Base-by-base conservation (phyloP, 1,284 basidiomycete species). In the Ustilago tritici region DNA sequence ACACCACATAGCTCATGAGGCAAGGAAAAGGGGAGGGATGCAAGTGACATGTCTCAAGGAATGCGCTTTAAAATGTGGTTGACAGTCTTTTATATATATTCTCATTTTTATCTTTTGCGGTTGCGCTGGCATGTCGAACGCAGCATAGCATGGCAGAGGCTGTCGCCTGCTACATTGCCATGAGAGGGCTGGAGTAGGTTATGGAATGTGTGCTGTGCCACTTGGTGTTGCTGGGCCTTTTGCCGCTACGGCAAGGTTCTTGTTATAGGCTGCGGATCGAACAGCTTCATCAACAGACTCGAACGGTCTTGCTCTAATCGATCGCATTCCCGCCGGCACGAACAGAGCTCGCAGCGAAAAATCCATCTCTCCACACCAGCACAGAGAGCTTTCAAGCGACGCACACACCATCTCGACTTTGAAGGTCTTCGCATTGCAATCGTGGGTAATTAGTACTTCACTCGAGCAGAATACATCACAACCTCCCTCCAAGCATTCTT, bases 401-500 rank as follows among this genome's bases (percentile, higher is more conserved):
- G 43, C 43, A 19, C 11, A 19, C 7, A 19, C 9, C 43, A 9
- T 19, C 7, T 38, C 40, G 15, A 3, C 38, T 35, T 5, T 36
- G 3, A 28, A 9, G 9, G 47, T 31, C n/a, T 23, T 28, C 5
- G n/a, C 19, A 31, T 28, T 31, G 47, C 47, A 49, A 19, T 23
- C 4, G 28, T 11, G 17, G 14, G 9, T 10, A 10, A n/a, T 50
- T 57, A 76, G 41, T 76, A 77, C 75, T 77, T 77, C n/a, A 77
- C 75, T 54, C 75, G 41, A n/a, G 75, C 75, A 28, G 70, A 73
- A 57, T 77, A 77, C 75, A 77, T 70, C 32, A 60, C 58, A 3
- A 77, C 75, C 14, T 76, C 65, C 34, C 55, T 69, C 75, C 75
- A 77, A 14, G 56, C 60, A 32, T 31, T 50, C 38, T 64, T 69